Base-by-base conservation (phyloP, 1,284 basidiomycete species). In the Mycosarcoma maydis region DNA sequence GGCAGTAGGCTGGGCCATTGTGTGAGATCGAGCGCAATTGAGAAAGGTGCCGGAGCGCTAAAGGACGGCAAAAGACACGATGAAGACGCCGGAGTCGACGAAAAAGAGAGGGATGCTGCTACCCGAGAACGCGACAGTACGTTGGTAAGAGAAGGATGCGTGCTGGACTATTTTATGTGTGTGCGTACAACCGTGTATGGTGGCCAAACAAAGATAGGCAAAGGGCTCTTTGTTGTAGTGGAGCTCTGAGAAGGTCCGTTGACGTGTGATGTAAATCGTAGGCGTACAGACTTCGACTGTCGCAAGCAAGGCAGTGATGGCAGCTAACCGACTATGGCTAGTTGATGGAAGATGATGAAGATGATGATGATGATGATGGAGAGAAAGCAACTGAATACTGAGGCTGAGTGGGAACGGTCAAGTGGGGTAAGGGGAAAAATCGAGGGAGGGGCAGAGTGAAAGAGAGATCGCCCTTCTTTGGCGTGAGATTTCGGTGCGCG, bases 1-100 rank as follows among this genome's bases (percentile, higher is more conserved):
- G 39, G 59, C 51, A 33, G 59, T 36, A 13, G 54, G 45, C 48
- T 64, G 66, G 38, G 66, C 66, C 66, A 69, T 62, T 42, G 41
- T 57, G 38, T 23, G 22, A 14, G 14, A 24, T 7, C 20, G 16
- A 65, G 61, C 55, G 55, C 50, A 19, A 38, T 46, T 54, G 7
- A 26, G 4, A 20, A 7, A 20, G 5, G 11, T 50, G 61, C 55
- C 55, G 50, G 45, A 44, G 61, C 61, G 61, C 55, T 65, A 26
- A 19, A 20, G 43, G 33, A 50, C 55, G 54, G 50, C 60, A 26
- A 34, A n/a, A 38, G 26, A 10, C 23, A 17, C 11, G 6, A 26
- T 9, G 11, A 26, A 17, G 17, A 16, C 16, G 10, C 5, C n/a
- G 20, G 26, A 42, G 32, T 11, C 29, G 30, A 42, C 23, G 17